Base-by-base conservation (phyloP, 164 flowering plant species). In the Vitis vinifera region DNA sequence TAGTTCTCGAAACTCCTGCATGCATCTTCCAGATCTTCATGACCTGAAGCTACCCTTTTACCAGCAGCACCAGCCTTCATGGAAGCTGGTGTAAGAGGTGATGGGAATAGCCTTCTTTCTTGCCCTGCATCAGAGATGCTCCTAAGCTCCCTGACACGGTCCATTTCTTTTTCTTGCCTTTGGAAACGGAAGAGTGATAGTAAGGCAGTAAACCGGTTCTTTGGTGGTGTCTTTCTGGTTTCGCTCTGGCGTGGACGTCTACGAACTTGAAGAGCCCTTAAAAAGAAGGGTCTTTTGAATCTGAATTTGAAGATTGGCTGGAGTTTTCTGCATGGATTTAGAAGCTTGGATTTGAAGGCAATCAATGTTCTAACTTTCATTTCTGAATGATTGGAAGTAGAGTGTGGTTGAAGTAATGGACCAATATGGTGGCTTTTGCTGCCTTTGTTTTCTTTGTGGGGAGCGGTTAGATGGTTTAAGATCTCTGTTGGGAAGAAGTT, bases 1-100 rank as follows among this genome's bases (percentile, higher is more conserved):
- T 92, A 85, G 27, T 84, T 95, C 86, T 95, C 98, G 37, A 95
- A 95, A 62, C 87, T 90, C 78, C 90, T 85, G 80, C 99, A 95
- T 0, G 96, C 92, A 47, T 88, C 94, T 59, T 89, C 90, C 7
- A 82, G 84, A 0, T 77, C 85, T 1, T 70, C 81, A 23, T 51
- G 8, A 4, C 47, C 73, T 10, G 51, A 52, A 0, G 65, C 57
- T 17, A 65, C 71, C 66, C 44, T 51, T 59, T 48, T 73, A 27
- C 47, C 16, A 23, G 27, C 55, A 23, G 37, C 47, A 4, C 56
- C 62, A 14, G 10, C 70, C 71, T 65, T 83, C 8, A 75, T 63
- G 51, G 76, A 82, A 50, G 83, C 88, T 12, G 92, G 91, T 9
- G 90, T 86, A 12, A 81, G 0, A 0, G 98, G 93, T 1, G 89